Conservation (phyloP, 2,329 filamentous ascomycete genomes). For the Penicillium brasilianum region DNA sequence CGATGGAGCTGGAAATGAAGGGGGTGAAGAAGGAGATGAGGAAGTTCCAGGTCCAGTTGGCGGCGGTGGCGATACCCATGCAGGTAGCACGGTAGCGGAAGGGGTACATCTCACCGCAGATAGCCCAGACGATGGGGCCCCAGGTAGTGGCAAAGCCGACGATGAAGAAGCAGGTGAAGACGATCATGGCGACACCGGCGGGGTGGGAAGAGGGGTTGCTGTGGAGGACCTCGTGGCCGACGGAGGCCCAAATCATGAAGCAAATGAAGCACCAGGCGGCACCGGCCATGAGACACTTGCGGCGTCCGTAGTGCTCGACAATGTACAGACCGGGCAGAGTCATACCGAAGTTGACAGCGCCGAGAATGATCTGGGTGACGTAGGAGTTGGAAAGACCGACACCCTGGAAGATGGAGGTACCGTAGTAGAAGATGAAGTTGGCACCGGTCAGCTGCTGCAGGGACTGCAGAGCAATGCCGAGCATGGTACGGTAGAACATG, state of each 20-base stretch:
- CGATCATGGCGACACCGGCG: slow-evolving; percentile 71
- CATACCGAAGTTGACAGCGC: slow-evolving; percentile 70
- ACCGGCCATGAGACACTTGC: slow-evolving; percentile 69
- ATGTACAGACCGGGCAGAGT: slow-evolving; percentile 72
- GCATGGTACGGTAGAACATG: slow-evolving; percentile 53
- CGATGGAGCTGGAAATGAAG: slow-evolving; percentile 74
- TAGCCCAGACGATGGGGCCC: slow-evolving; percentile 63
- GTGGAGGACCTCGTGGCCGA: slow-evolving; percentile 57
- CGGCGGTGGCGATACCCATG: slow-evolving; percentile 76
- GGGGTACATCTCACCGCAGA: slow-evolving; percentile 53
- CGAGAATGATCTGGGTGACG: slow-evolving; percentile 70
- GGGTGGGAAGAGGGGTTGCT: slow-evolving; percentile 47
- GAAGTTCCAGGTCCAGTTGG: slow-evolving; percentile 82
- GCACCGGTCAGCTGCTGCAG: slow-evolving; percentile 56
- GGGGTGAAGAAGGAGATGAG: slow-evolving; percentile 78
- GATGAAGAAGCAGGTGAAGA: slow-evolving; percentile 76
- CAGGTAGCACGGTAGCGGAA: slow-evolving; percentile 68
- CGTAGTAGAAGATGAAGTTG: slow-evolving; percentile 59
- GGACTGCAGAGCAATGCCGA: slow-evolving; percentile 54
- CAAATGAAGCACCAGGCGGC: slow-evolving; percentile 72
- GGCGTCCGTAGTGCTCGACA: slow-evolving; percentile 71
- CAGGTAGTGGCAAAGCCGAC: slow-evolving; percentile 72
- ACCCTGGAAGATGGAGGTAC: slow-evolving; percentile 67
- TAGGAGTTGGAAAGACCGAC: slow-evolving; percentile 71
- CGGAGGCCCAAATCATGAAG: slow-evolving; percentile 63